Conservation (phyloP, 2,329 filamentous ascomycete species). For the Exophiala lecanii-corni region DNA sequence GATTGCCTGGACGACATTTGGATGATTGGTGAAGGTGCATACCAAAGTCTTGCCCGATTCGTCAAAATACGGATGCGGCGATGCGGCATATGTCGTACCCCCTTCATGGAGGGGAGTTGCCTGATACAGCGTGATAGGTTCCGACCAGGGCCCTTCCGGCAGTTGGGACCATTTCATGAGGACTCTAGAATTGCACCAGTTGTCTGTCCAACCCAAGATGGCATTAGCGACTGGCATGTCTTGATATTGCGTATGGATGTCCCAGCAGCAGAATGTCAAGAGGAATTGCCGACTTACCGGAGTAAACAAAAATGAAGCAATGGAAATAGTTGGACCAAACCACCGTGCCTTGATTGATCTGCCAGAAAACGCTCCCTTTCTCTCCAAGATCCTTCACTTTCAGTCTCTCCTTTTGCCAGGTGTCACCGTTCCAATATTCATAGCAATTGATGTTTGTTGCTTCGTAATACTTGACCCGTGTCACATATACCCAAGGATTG, state of each 20-base stretch:
- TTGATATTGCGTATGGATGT: too few relatives aligned
- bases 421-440: slow-evolving; percentile 28
- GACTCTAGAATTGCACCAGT: slow-evolving; percentile 23
- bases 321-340: slow-evolving; percentile 23
- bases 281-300: slow-evolving; percentile 20
- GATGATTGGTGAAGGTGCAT: slow-evolving; percentile 28
- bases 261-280: too few relatives aligned
- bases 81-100: slow-evolving; percentile 25
- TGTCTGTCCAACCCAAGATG: too few relatives aligned
- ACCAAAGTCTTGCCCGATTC: slow-evolving; percentile 25
- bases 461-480: slow-evolving; percentile 17
- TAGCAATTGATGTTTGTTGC: slow-evolving; percentile 23
- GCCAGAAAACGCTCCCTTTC: slow-evolving; percentile 28
- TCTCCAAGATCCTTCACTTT: slow-evolving; percentile 15
- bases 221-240: too few relatives aligned
- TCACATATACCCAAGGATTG: slow-evolving; percentile 25
- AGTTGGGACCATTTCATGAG: slow-evolving; percentile 18
- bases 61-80: slow-evolving; percentile 28
- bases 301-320: slow-evolving; percentile 28
- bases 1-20: slow-evolving; percentile 27
- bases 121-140: slow-evolving; percentile 23
- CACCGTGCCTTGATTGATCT: slow-evolving; percentile 29
- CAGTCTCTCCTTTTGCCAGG: slow-evolving; percentile 22
- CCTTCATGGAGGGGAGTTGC: slow-evolving; percentile 19
- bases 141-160: slow-evolving; percentile 28